phyloP scores from a whole-genome alignment of 108 stramenopile species.

The Poteriospumella lacustris region DNA sequence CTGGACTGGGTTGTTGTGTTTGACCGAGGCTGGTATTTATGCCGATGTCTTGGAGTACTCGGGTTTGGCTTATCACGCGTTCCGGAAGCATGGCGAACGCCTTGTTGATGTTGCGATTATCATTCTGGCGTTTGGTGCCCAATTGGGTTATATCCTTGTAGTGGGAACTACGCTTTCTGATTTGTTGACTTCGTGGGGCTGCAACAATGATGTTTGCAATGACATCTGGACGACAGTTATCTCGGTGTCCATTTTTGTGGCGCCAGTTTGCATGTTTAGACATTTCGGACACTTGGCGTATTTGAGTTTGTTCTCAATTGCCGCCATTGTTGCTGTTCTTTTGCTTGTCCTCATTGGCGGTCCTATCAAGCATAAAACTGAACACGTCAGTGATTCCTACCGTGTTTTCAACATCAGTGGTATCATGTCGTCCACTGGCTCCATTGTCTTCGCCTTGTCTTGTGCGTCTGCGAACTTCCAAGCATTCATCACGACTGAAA shows the following conservation, averaged over 20 bases:
- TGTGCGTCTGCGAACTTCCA: slow-evolving; percentile 41
- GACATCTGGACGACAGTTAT: slow-evolving; percentile 1
- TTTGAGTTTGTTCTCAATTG: slow-evolving; percentile 35
- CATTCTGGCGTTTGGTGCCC: slow-evolving; percentile 28
- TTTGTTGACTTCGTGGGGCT: slow-evolving; percentile 12
- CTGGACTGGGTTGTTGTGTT: slow-evolving; percentile 26
- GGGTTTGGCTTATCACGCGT: slow-evolving; percentile 25
- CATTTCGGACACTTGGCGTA: slow-evolving; percentile 28
- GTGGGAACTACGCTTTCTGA: not conserved
- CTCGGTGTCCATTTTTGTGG: not conserved
- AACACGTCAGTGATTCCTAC: not conserved
- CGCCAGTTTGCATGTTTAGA: not conserved
- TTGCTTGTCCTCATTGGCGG: slow-evolving; percentile 36
- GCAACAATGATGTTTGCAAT: not conserved
- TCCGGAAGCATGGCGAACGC: slow-evolving; percentile 10
- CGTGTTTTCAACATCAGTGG: slow-evolving; percentile 33
- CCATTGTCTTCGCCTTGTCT: slow-evolving; percentile 43
- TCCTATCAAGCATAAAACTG: slow-evolving; percentile 31
- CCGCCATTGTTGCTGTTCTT: slow-evolving; percentile 34
- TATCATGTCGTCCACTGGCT: slow-evolving; percentile 32
- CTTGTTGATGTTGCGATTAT: slow-evolving; percentile 32
- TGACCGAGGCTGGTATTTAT: slow-evolving; percentile 36
- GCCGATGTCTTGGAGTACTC: slow-evolving; percentile 34
- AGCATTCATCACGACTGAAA: slow-evolving; percentile 33
- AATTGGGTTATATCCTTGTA: not conserved